Conservation (phyloP, 768 basidiomycete species). For the Coprinopsis sp. region DNA sequence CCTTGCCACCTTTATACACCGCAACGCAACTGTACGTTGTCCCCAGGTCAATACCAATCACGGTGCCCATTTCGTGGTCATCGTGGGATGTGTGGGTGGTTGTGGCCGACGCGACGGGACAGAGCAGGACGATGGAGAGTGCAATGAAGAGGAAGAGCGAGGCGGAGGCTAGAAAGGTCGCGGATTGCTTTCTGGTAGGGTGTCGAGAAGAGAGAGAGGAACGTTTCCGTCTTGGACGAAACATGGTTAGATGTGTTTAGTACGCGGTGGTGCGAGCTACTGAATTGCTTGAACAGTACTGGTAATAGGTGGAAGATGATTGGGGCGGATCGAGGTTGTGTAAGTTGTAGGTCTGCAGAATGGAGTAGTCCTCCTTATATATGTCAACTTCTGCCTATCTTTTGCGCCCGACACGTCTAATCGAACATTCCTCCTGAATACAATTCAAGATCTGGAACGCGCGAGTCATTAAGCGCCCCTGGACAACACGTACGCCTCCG, state of each 20-base stretch:
- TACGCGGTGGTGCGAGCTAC: neutral
- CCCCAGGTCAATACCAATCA: constrained; percentile 84
- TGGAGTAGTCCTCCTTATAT: no score
- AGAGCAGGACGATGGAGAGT: constrained; percentile 61
- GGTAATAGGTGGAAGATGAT: no score
- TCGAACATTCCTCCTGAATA: no score
- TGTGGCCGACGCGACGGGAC: constrained; percentile 44
- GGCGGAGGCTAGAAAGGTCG: constrained; percentile 28
- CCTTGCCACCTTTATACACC: constrained; percentile 49
- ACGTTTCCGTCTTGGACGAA: neutral
- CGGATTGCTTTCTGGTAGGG: constrained; percentile 9
- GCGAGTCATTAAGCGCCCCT: no score
- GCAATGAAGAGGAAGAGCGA: constrained; percentile 46
- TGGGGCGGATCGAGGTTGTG: no score
- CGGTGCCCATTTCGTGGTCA: constrained; percentile 56
- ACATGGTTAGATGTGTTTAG: neutral
- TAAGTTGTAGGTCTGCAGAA: no score
- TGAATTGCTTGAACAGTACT: no score
- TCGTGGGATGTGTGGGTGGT: constrained; percentile 38
- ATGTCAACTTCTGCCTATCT: no score
- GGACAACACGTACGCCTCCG: no score
- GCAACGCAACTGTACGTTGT: constrained; percentile 73
- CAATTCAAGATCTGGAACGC: no score
- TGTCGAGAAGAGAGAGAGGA: constrained; percentile 2
- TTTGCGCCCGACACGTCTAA: no score